Evolutionary conservation across 2,329 filamentous ascomycete genomes (phyloP).

Genomic region (Cladosporium velox): DNA sequence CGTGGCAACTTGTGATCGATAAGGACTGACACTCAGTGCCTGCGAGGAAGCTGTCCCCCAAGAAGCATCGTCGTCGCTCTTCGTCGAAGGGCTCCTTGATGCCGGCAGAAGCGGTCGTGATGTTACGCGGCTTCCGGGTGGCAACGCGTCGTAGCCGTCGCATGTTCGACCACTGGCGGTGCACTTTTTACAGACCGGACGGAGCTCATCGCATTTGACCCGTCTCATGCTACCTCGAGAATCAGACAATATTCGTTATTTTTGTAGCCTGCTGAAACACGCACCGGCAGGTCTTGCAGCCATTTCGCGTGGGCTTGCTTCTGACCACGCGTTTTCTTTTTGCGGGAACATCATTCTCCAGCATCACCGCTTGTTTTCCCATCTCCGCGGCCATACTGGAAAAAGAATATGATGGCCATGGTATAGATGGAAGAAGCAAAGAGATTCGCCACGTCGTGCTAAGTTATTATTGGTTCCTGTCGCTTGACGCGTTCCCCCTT

Average conservation of each 20-base stretch:
- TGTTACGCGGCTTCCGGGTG: background rate
- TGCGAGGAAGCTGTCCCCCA: background rate
- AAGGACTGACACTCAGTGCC: background rate
- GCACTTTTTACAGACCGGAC: conserved; percentile 54
- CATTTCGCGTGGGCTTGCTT: conserved; percentile 19
- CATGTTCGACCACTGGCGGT: conserved; percentile 55
- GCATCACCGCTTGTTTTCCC: background rate
- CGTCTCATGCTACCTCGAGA: conserved; percentile 49
- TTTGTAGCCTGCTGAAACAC: background rate
- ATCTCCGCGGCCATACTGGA: background rate
- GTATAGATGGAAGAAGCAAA: background rate
- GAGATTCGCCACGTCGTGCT: background rate
- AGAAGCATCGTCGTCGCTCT: background rate
- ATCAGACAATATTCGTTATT: background rate
- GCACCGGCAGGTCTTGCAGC: conserved; percentile 22
- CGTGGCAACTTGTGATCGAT: background rate
- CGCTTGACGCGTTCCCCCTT: background rate
- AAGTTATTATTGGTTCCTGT: background rate
- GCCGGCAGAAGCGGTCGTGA: conserved; percentile 15
- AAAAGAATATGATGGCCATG: background rate
- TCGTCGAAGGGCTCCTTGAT: conserved; percentile 7
- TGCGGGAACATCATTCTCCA: background rate
- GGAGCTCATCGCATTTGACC: conserved; percentile 58
- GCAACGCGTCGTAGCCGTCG: conserved; percentile 50
- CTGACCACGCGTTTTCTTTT: conserved; percentile 19